phyloP scores from a whole-genome alignment of 1,284 basidiomycete genomes.

The Clitocybe nebularis region DNA sequence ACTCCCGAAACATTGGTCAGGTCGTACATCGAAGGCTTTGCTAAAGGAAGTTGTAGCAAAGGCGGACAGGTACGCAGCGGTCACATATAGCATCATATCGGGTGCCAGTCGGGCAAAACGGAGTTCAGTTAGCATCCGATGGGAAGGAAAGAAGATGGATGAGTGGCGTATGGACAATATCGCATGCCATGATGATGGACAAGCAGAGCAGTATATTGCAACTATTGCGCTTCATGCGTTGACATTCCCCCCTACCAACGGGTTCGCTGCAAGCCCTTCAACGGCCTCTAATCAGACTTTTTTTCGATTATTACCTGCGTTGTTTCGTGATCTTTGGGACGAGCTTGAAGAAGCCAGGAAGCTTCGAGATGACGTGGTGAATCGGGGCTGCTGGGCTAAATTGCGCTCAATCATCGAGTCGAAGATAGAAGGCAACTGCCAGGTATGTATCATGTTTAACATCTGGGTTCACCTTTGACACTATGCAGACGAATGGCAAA shows the following conservation, averaged over 20 bases:
- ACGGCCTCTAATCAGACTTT: constrained; percentile 48
- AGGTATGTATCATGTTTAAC: constrained; percentile 30
- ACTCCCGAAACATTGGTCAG: constrained; percentile 78
- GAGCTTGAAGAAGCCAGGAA: constrained; percentile 76
- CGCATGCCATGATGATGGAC: constrained; percentile 73
- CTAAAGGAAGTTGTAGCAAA: constrained; percentile 66
- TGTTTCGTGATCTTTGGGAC: constrained; percentile 91
- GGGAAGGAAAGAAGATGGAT: constrained; percentile 60
- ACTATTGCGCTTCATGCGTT: constrained; percentile 82
- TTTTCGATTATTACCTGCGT: constrained; percentile 74
- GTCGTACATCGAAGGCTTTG: constrained; percentile 67
- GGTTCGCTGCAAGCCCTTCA: constrained; percentile 52
- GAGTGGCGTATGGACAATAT: constrained; percentile 85
- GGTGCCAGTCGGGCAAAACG: constrained; percentile 69
- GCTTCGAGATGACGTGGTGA: constrained; percentile 56
- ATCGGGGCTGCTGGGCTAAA: constrained; percentile 70
- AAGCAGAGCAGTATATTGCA: constrained; percentile 91
- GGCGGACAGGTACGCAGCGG: constrained; percentile 69
- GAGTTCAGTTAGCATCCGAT: constrained; percentile 67
- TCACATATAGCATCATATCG: constrained; percentile 66
- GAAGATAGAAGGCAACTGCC: constrained; percentile 43
- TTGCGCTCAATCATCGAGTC: constrained; percentile 59
- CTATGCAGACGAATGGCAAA: constrained; percentile 24
- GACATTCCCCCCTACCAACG: constrained; percentile 56
- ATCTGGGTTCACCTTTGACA: constrained; percentile 8